These are phyloP conservation scores for Penicillium samsonianum DNA, from an alignment of 495 filamentous ascomycete genomes.

Conservation along the genomic window DNA sequence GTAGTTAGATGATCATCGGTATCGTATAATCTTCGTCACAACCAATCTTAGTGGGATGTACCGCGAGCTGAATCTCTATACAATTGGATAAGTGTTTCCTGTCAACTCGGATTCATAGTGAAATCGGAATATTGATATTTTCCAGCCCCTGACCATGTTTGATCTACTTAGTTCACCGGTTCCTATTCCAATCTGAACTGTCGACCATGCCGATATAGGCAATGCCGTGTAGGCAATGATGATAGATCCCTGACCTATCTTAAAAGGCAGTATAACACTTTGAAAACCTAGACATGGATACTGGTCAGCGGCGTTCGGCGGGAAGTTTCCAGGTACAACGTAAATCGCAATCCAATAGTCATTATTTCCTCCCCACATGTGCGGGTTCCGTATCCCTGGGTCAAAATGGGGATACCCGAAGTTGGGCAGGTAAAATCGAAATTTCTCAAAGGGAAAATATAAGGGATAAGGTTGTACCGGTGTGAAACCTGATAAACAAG, in stretches of 20 bases:
- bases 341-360: slow-evolving; percentile 1
- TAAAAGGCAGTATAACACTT: too few species aligned
- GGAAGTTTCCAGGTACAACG: background rate
- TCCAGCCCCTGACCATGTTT: background rate
- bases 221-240: too few species aligned
- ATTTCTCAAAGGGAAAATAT: background rate
- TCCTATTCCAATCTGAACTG: background rate
- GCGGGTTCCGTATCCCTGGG: background rate
- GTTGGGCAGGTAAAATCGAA: background rate
- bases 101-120: too few species aligned
- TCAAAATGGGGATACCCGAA: background rate
- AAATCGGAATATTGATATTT: background rate
- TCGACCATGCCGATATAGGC: background rate
- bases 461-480: too few species aligned
- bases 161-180: background rate
- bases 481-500: background rate
- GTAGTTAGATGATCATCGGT: too few species aligned
- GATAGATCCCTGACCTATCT: too few species aligned
- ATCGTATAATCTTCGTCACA: too few species aligned
- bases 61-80: too few species aligned
- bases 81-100: too few species aligned
- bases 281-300: too few species aligned
- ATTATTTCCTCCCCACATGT: background rate
- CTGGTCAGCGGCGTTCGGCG: background rate
- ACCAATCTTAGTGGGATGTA: too few species aligned